Base-by-base conservation (phyloP, 345 rosid species). In the Pelargonium nanum region DNA sequence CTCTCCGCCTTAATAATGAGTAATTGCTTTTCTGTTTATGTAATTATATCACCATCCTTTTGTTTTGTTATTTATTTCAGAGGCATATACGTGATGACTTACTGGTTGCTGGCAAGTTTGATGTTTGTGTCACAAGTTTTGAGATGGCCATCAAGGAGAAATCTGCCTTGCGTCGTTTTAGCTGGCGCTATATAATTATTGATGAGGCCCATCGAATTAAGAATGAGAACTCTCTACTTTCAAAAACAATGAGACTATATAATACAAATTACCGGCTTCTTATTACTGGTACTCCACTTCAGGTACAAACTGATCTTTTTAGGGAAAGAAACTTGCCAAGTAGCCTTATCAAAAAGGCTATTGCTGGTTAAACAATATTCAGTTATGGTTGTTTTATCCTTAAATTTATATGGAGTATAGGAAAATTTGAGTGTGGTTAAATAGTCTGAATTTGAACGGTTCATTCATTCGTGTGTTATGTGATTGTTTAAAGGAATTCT, bases 141-240 rank as follows among this genome's bases (percentile, higher is more conserved):
- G 97, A 94, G 78, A 94, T 94, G 99, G 99, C 97, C 65, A 94
- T 94, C 65, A 94, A 94, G 72, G 99, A 94, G 86, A 93, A 90
- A 75, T 25, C 90, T 72, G 67, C 87, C 16, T 68, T 93, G 69
- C 96, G 91, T 44, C 95, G 96, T 50, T 94, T 94, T 72, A 94
- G 95, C 73, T 90, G 99, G 97, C 92, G 99, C 15, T 94, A 87
- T 74, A 90, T 91, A 59, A 84, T 89, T 60, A 93, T 93, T 70
- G 99, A 92, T 70, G 98, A 92, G 79, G 99, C 99, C 53, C 97
- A 93, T 78, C 83, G 98, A 53, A 89, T 89, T 53, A 87, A 89
- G 77, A 92, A 92, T 70, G 99, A 93, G 64, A 93, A 89, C 70
- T 93, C 97, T 24, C 85, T 93, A 23, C 97, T 89, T 59, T 93